These are phyloP conservation scores for Erucastrum elatum DNA, from an alignment of 345 rosid species.

Conservation along the genomic window DNA sequence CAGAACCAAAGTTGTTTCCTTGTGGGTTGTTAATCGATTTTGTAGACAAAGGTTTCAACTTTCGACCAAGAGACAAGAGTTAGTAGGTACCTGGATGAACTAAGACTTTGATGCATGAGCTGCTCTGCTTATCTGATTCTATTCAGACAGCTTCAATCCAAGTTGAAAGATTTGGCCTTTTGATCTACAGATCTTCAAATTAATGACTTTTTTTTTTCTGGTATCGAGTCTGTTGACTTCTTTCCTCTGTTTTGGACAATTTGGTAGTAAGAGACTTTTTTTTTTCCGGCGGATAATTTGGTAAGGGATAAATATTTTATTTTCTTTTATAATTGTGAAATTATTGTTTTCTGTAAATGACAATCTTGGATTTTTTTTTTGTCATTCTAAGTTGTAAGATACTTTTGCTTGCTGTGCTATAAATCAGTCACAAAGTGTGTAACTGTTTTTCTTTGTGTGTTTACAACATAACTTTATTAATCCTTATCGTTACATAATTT, in stretches of 20 bases:
- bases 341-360: no score
- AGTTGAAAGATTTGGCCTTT: slow-evolving; percentile 20
- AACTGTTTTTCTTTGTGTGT: no score
- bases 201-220: no score
- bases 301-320: background rate
- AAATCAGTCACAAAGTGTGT: no score
- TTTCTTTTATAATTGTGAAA: no score
- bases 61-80: background rate
- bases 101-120: background rate
- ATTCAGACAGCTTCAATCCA: background rate
- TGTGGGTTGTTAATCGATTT: background rate
- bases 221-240: background rate
- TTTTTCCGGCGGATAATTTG: background rate
- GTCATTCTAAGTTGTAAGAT: no score
- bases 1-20: slow-evolving; percentile 10
- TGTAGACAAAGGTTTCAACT: slow-evolving; percentile 20
- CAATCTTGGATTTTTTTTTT: no score
- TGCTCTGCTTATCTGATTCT: background rate
- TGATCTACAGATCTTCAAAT: slow-evolving; percentile 6
- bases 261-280: background rate
- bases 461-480: no score
- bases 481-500: no score
- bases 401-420: no score
- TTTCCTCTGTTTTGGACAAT: background rate
- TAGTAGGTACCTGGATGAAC: slow-evolving; percentile 30